Base-by-base conservation (phyloP, 176 grass and related monocot species). In the Phyllostachys edulis region DNA sequence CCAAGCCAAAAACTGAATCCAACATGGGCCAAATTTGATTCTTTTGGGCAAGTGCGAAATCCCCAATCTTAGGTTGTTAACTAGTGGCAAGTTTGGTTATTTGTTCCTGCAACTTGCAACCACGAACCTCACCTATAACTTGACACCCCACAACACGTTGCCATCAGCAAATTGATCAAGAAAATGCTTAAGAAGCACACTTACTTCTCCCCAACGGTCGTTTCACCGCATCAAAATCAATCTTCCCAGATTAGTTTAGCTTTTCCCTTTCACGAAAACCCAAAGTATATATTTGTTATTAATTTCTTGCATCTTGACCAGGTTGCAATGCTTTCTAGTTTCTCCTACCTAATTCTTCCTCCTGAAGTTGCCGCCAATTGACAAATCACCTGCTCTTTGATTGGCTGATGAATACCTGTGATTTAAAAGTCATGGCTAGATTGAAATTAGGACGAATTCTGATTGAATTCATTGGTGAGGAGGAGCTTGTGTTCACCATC, bases 81-180 rank as follows among this genome's bases (percentile, higher is more conserved):
- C 12, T 21, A 61, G 73, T 86, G 84, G 27, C 79, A 42, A 90
- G 73, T 86, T 90, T 73, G 88, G 79, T 90, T 39, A 67, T 82
- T 73, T 72, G 78, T 47, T 77, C 55, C 26, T 72, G 39, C 34
- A 69, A 63, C 38, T 39, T 72, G 37, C 57, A 78, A 47, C 73
- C 39, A 86, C 73, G 79, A 86, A 90, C 66, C 88, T 82, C 79
- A 90, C 88, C 88, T 67, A 78, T 63, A 86, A 78, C 60, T 52
- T n/a, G 57, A 45, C 69, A 64, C 75, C 15, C 16, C 59, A 67
- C 47, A 56, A 27, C 41, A 81, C 3, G 84, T 90, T 55, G 65
- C 65, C 73, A 49, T 90, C 88, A 71, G 64, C 37, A 6, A 62
- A 77, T 49, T 27, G 27, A 65, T 16, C 68, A 74, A 66, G 27